Base-by-base conservation (phyloP, 2,329 filamentous ascomycete species). In the Aspergillus aculeatinus region DNA sequence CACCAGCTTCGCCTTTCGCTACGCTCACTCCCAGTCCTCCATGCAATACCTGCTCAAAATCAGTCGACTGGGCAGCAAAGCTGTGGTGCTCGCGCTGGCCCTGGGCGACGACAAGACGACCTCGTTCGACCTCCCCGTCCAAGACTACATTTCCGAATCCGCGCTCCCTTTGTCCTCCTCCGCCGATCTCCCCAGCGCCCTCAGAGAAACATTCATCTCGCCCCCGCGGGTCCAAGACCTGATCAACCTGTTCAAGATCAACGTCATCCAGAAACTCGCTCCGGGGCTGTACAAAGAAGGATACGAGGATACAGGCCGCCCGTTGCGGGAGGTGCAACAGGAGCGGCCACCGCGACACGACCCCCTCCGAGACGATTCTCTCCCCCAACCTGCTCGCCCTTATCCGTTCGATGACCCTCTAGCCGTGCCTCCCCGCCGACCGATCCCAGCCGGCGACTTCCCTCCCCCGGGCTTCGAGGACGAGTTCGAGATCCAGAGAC, bases 391-490 rank as follows among this genome's bases (percentile, higher is more conserved):
- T 27, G 87, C 87, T 19, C 83, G 85, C 14, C 89, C 89, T 4
- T 85, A 87, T 64, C 90, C 89, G 0, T 86, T 88, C 64, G 77
- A 85, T 51, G 88, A 89, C 69, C 87, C 85, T n/a, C 82, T 90
- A 39, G 86, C 83, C 11, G 83, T 80, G 19, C 77, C 71, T 1
- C 84, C 84, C 14, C 87, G 84, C 48, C 81, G 81, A 21, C 90
- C 90, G 1, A 71, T 87, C 16, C 92, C 93, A 0, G 78, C 83
- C 0, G 87, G 82, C 10, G 90, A 93, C 65, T 92, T 96, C 66
- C 86, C 89, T 0, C 93, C 94, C 0, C 95, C 95, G 0, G 91
- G 86, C 21, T 98, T 98, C 66, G 95, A 98, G 66, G 94, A 99
- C 72, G 92, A 97, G 70, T 89, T 92, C 69, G 91, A 97, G 63